Evolutionary conservation across 768 basidiomycete species (phyloP).

Genomic region (Termitomyces sp.): DNA sequence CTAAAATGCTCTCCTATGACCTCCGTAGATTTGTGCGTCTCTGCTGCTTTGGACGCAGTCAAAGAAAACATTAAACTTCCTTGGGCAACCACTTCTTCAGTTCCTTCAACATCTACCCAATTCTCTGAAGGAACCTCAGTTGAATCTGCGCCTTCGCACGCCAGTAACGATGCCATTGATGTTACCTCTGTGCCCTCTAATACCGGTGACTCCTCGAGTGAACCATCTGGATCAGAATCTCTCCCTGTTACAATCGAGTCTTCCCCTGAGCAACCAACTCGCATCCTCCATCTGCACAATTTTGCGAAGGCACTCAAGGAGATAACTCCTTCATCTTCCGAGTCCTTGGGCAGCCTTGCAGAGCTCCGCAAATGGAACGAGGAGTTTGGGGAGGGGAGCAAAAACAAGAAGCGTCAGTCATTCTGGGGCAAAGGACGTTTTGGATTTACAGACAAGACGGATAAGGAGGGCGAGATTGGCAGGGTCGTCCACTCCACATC

Average conservation of each 20-base stretch:
- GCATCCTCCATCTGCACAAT: constrained; percentile 50
- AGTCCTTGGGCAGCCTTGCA: constrained; percentile 68
- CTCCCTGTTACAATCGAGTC: constrained; percentile 11
- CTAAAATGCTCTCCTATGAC: neutral
- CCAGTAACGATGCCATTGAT: neutral
- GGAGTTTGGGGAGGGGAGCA: constrained; percentile 86
- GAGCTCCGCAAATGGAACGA: constrained; percentile 89
- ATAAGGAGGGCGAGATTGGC: constrained; percentile 36
- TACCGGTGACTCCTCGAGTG: neutral
- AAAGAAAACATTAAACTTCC: constrained; percentile 83
- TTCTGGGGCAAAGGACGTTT: constrained; percentile 89
- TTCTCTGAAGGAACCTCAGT: neutral
- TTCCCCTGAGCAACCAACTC: constrained; percentile 9
- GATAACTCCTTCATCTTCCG: constrained; percentile 87
- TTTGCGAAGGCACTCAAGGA: constrained; percentile 85
- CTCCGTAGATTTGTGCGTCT: constrained; percentile 79
- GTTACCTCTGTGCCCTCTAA: neutral
- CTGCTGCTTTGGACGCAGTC: constrained; percentile 87
- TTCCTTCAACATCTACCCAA: neutral
- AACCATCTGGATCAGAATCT: neutral
- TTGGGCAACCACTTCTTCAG: constrained; percentile 45
- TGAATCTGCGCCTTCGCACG: neutral
- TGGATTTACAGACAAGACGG: constrained; percentile 64
- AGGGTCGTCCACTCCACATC: constrained; percentile 30
- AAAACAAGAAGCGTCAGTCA: constrained; percentile 59